Conservation (phyloP, 768 basidiomycete genomes). For the Amanita muscaria region DNA sequence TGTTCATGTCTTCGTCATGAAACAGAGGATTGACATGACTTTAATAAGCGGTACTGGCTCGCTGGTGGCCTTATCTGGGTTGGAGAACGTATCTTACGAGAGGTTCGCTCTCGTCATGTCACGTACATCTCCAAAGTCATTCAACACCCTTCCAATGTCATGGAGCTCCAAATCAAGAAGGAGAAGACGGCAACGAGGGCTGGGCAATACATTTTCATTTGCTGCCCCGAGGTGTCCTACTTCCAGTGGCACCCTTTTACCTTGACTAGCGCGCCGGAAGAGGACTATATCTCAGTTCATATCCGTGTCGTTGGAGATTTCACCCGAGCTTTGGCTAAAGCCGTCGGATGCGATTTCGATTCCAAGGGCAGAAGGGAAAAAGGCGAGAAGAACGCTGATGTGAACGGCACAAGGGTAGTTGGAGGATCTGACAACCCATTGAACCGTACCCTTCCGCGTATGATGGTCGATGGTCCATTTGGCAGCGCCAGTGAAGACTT, state of each 20-base stretch:
- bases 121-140: conserved; percentile 94
- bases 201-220: conserved; percentile 91
- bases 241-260: conserved; percentile 99
- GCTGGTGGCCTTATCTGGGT: conserved; percentile 83
- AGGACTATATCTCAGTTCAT: conserved; percentile 92
- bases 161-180: conserved; percentile 48
- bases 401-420: conserved; percentile 54
- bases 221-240: conserved; percentile 86
- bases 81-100: conserved; percentile 82
- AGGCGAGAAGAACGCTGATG: conserved; percentile 32
- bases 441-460: conserved; percentile 71
- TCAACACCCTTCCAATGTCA: conserved; percentile 55
- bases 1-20: too few species aligned
- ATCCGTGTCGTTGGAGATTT: conserved; percentile 92
- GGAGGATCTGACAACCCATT: conserved; percentile 49
- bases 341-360: conserved; percentile 79
- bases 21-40: background rate
- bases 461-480: conserved; percentile 97
- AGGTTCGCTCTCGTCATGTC: conserved; percentile 81
- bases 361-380: conserved; percentile 41
- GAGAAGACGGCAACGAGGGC: conserved; percentile 78
- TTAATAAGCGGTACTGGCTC: conserved; percentile 74
- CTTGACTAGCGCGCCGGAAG: conserved; percentile 89
- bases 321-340: conserved; percentile 70
- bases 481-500: conserved; percentile 90